A percentile compares a stretch with the other conserved stretches of the same genome.
These are phyloP conservation scores for Viridothelium virens DNA, from an alignment of 495 filamentous ascomycete genomes.

Conservation along the genomic window DNA sequence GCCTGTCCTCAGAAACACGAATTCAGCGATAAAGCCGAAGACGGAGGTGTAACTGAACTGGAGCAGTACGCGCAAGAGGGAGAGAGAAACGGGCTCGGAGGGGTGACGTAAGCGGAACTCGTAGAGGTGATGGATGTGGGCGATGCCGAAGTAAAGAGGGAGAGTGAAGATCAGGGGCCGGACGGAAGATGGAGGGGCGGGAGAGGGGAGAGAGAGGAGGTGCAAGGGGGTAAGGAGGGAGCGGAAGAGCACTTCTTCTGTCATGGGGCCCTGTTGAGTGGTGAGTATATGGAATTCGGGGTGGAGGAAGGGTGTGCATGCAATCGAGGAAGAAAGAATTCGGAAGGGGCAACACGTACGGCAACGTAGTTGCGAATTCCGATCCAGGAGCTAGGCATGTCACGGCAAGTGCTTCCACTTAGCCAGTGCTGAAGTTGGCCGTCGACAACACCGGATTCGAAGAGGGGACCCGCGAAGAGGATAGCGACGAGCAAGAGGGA, in stretches of 20 bases:
- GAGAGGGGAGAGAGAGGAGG: conserved; percentile 51
- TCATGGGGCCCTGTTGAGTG: conserved; percentile 63
- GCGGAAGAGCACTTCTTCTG: conserved; percentile 90
- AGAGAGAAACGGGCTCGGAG: conserved; percentile 54
- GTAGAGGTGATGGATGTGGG: conserved; percentile 92
- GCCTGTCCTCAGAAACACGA: conserved; percentile 81
- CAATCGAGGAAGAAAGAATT: no score
- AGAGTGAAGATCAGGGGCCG: conserved; percentile 59
- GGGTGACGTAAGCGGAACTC: conserved; percentile 74
- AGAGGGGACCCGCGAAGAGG: conserved; percentile 80
- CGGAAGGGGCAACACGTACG: conserved; percentile 35
- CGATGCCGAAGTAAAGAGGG: conserved; percentile 88
- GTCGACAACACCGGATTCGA: conserved; percentile 63
- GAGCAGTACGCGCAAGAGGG: conserved; percentile 61
- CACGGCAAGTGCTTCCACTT: conserved; percentile 23
- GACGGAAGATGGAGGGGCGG: conserved; percentile 1
- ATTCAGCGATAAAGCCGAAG: conserved; percentile 88
- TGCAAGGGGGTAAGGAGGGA: conserved; percentile 74
- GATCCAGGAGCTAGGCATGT: conserved; percentile 40
- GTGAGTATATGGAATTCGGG: not conserved
- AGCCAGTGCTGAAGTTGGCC: conserved; percentile 62
- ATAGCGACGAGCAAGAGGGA: conserved; percentile 61
- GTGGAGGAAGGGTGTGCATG: not conserved
- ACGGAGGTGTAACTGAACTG: conserved; percentile 90
- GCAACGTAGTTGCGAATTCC: conserved; percentile 54